Evolutionary conservation across 495 filamentous ascomycete genomes (phyloP).

Genomic region (Lasiosphaeris hirsuta): DNA sequence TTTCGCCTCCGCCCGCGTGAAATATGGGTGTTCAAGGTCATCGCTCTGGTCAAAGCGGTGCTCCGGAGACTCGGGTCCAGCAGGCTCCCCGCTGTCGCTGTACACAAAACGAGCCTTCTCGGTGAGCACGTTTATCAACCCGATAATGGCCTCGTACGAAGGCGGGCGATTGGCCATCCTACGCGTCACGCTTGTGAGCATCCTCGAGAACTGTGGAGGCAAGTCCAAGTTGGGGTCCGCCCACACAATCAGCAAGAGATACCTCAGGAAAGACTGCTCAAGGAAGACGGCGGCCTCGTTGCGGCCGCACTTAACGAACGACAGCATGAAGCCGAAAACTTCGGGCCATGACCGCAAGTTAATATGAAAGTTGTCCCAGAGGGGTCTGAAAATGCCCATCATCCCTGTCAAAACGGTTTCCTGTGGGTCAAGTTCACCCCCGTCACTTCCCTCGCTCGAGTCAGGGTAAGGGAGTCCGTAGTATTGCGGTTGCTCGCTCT

Average conservation of each 20-base stretch:
- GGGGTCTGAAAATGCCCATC: slow-evolving; percentile 46
- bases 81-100: not conserved
- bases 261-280: slow-evolving; percentile 50
- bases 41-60: slow-evolving; percentile 24
- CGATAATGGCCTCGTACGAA: slow-evolving; percentile 51
- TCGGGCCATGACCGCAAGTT: slow-evolving; percentile 71
- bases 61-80: not conserved
- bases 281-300: slow-evolving; percentile 55
- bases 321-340: slow-evolving; percentile 66
- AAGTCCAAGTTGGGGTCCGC: slow-evolving; percentile 52
- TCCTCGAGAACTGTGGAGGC: slow-evolving; percentile 37
- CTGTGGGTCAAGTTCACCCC: slow-evolving; percentile 32
- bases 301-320: slow-evolving; percentile 56
- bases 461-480: slow-evolving; percentile 33
- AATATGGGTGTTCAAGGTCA: slow-evolving; percentile 26
- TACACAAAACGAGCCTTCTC: slow-evolving; percentile 36
- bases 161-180: slow-evolving; percentile 49
- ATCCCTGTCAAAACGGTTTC: slow-evolving; percentile 30
- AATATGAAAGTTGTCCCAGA: slow-evolving; percentile 55
- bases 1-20: slow-evolving; percentile 40
- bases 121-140: slow-evolving; percentile 52
- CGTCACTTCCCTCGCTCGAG: slow-evolving; percentile 24
- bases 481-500: slow-evolving; percentile 36
- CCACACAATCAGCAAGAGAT: slow-evolving; percentile 59
- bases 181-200: slow-evolving; percentile 45